Conservation (phyloP, 148 eudicot species). For the Rheum nobile region DNA sequence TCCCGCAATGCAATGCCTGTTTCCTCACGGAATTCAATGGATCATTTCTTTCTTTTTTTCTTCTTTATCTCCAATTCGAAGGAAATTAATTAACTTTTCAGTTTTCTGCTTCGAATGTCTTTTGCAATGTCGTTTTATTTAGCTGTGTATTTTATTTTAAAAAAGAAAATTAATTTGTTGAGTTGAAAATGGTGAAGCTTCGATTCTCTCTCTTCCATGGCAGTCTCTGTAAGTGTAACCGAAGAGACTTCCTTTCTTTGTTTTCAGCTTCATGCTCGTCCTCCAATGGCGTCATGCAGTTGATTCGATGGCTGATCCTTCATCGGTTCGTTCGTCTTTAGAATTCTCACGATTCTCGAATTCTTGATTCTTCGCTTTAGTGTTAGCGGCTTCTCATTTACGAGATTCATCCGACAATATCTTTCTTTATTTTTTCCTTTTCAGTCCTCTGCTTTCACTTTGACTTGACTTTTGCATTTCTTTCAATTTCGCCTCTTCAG, state of each 20-base stretch:
- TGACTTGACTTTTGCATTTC: neutral
- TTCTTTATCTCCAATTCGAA: neutral
- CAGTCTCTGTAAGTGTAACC: neutral
- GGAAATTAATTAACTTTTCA: neutral
- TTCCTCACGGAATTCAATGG: slow-evolving; percentile 3
- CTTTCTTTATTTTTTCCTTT: neutral
- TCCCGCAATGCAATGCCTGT: slow-evolving; percentile 12
- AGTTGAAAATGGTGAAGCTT: neutral
- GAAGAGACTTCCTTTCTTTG: neutral
- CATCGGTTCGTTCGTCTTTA: neutral
- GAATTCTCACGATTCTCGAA: neutral
- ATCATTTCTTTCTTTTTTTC: neutral
- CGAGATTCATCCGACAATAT: slow-evolving; percentile 2
- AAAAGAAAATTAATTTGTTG: neutral
- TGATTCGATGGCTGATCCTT: slow-evolving; percentile 1
- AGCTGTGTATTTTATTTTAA: neutral
- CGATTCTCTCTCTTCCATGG: slow-evolving; percentile 7
- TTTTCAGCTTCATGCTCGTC: slow-evolving; percentile 3
- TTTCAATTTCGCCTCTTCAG: neutral
- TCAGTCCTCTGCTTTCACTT: neutral
- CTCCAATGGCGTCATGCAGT: slow-evolving; percentile 4
- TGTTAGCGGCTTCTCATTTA: neutral
- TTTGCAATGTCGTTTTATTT: slow-evolving; percentile 5
- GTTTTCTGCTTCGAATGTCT: slow-evolving; percentile 4
- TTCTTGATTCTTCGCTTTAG: neutral